These are phyloP conservation scores for Erysimum cheiri DNA, from an alignment of 441 rosid genomes.

Conservation along the genomic window DNA sequence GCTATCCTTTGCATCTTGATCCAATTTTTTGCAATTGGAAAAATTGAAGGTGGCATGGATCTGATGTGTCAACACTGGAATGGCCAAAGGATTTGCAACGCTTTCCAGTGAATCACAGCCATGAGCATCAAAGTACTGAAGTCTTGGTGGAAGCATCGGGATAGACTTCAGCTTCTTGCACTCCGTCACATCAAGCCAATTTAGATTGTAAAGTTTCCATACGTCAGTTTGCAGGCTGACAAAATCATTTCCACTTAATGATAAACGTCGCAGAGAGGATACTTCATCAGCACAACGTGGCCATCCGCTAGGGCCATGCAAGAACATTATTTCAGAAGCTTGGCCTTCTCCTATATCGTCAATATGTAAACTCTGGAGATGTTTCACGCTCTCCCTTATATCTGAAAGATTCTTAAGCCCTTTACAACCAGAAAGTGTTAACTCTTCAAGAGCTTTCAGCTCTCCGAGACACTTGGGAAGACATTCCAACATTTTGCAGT, in stretches of 20 bases:
- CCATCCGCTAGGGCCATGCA: not conserved
- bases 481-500: slow-evolving; percentile 33
- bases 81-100: slow-evolving; percentile 5
- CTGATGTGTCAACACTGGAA: not conserved
- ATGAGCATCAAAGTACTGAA: slow-evolving; percentile 3
- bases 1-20: slow-evolving; percentile 19
- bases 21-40: slow-evolving; percentile 27
- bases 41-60: slow-evolving; percentile 6
- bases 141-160: slow-evolving; percentile 19
- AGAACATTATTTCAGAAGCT: not conserved
- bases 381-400: not conserved
- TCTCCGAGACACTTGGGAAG: slow-evolving; percentile 16
- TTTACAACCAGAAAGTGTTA: slow-evolving; percentile 42
- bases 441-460: slow-evolving; percentile 31
- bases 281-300: not conserved
- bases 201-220: slow-evolving; percentile 1
- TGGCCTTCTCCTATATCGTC: not conserved
- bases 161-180: slow-evolving; percentile 24
- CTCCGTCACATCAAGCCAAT: not conserved
- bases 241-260: slow-evolving; percentile 26
- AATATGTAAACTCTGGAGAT: slow-evolving; percentile 4
- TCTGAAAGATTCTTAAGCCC: slow-evolving; percentile 22
- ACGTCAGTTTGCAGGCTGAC: slow-evolving; percentile 28
- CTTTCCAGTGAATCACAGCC: slow-evolving; percentile 26
- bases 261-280: not conserved